Evolutionary conservation across 2,329 filamentous ascomycete genomes (phyloP), one percentile per base, ranked within the genome.

Genomic region (Microsporum ferrugineum): DNA sequence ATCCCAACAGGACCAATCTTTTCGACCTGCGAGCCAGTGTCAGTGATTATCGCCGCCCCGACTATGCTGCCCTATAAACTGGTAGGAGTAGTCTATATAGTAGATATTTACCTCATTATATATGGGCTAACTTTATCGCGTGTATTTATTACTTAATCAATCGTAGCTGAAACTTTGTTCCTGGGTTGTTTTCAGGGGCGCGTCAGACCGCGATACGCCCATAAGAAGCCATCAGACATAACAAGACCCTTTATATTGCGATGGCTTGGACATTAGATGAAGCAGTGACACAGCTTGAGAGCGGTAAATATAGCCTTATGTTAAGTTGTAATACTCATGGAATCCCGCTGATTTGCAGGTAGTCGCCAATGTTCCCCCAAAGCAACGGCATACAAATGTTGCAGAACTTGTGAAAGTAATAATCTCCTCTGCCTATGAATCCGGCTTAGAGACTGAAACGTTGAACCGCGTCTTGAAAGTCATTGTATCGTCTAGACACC

Each of bases 391-490:
- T 36, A 77, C 79, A 53, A 83, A 80, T 68, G 80, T 89, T 64
- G 85, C 86, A 65, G 78, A 82, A 23, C 77, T 83, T 14, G 80
- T 89, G 57, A 84, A 89, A 70, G 81, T 76, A 31, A 78, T 91
- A 61, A 78, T 81, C 55, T 80, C 81, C 3, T 76, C 82, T 65
- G 83, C 84, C 8, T 89, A 88, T 72, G 84, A 87, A 63, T 77
- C 81, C 61, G 90, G 90, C 5, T 78, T 94, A 59, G 76, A 84
- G 45, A 78, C 81, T 5, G 76, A 80, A 43, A 79, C 82, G 33
- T 78, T 95, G 57, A 75, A 79, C 60, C 78, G 80, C 59, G 77
- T 95, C 36, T 75, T 94, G 65, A 81, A 85, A 62, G 77, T 92
- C 61, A 73, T 89, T 65, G 86, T 86, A 23, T 77, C 78, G 29